Percentiles rank a stretch among this genome's conserved stretches.
Conservation (phyloP, 495 filamentous ascomycete species). For the Penicillium nucicola region DNA sequence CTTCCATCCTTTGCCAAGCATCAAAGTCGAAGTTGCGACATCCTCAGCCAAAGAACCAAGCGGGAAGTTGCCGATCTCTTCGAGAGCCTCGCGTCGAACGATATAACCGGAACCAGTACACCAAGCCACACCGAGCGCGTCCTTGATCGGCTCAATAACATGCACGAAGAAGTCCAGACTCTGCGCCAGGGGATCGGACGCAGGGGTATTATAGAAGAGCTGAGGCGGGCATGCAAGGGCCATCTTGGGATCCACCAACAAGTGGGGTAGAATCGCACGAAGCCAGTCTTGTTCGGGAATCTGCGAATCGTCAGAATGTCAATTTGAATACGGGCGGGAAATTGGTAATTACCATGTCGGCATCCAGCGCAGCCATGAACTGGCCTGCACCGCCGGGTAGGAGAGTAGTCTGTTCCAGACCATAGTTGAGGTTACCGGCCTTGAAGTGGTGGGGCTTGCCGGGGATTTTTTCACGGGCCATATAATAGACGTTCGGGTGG, state of each 20-base stretch:
- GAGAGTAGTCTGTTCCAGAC: conserved; percentile 31
- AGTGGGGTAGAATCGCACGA: conserved; percentile 45
- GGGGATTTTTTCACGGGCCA: conserved; percentile 43
- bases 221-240: conserved; percentile 52
- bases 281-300: conserved; percentile 55
- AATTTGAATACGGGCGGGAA: not conserved
- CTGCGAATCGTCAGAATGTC: conserved; percentile 10
- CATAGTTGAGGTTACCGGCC: conserved; percentile 53
- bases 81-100: conserved; percentile 44
- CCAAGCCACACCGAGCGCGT: conserved; percentile 46
- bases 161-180: conserved; percentile 45
- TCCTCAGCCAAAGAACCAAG: conserved; percentile 50
- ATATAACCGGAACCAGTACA: conserved; percentile 54
- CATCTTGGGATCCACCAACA: conserved; percentile 44
- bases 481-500: conserved; percentile 45
- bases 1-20: conserved; percentile 50
- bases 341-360: conserved; percentile 44
- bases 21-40: conserved; percentile 42
- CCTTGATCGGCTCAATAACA: conserved; percentile 51
- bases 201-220: conserved; percentile 53
- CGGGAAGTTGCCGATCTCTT: conserved; percentile 51
- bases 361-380: conserved; percentile 51
- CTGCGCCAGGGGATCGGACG: conserved; percentile 48
- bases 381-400: conserved; percentile 41
- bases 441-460: conserved; percentile 53